A percentile compares a stretch with the other conserved stretches of the same genome.
phyloP scores from a whole-genome alignment of 805 yeast species.

The Candida insectalens region DNA sequence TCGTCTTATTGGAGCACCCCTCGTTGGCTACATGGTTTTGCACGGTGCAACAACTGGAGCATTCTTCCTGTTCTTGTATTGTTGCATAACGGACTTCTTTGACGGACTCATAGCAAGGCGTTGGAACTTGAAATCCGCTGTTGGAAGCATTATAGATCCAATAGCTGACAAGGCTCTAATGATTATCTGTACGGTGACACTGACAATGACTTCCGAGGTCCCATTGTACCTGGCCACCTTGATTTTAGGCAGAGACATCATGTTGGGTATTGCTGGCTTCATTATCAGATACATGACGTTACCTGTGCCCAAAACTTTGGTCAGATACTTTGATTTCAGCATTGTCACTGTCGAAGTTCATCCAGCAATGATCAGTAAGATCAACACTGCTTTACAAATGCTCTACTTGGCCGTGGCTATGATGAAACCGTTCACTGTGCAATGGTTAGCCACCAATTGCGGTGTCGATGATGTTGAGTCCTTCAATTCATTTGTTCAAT shows the following conservation, averaged over 20 bases:
- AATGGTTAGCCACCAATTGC: constrained; percentile 24
- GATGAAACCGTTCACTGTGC: constrained; percentile 38
- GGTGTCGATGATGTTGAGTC: constrained; percentile 12
- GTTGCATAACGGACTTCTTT: constrained; percentile 82
- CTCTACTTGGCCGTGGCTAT: constrained; percentile 63
- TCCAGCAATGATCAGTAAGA: constrained; percentile 79
- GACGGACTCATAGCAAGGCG: constrained; percentile 89
- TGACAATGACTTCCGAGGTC: constrained; percentile 58
- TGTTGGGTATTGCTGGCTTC: constrained; percentile 63
- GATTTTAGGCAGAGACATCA: constrained; percentile 77
- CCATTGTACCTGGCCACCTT: constrained; percentile 60
- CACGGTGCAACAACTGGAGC: constrained; percentile 57
- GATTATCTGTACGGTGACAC: constrained; percentile 74
- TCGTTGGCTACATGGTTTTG: constrained; percentile 71
- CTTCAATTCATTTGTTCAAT: constrained; percentile 17
- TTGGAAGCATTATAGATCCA: constrained; percentile 91
- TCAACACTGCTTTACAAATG: constrained; percentile 92
- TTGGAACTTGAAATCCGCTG: constrained; percentile 64
- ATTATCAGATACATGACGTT: constrained; percentile 64
- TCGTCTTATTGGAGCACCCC: constrained; percentile 74
- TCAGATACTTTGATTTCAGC: constrained; percentile 68
- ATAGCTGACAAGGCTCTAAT: constrained; percentile 88
- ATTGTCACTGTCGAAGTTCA: constrained; percentile 78
- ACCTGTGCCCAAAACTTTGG: constrained; percentile 66
- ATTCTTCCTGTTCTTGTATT: constrained; percentile 64